Conservation (phyloP, 257 asterid species). For the Jasminum sambac region DNA sequence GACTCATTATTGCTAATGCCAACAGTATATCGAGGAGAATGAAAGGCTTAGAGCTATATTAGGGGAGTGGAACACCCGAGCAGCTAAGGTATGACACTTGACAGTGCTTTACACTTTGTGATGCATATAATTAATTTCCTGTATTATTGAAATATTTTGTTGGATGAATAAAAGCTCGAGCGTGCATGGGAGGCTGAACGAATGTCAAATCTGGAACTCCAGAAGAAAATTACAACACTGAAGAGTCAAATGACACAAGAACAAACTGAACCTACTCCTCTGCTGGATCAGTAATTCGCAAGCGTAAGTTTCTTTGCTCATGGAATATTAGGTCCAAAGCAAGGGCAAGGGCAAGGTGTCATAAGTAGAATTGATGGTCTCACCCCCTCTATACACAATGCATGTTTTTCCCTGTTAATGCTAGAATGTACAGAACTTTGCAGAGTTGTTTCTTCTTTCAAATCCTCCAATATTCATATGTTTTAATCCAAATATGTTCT, state of each 20-base stretch:
- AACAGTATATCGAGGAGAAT: conserved; percentile 92
- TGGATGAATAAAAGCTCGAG: conserved; percentile 67
- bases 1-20: conserved; percentile 20
- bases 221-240: conserved; percentile 56
- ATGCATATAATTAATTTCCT: background rate
- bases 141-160: conserved; percentile 17
- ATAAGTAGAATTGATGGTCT: background rate
- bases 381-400: background rate
- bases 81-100: conserved; percentile 74
- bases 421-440: background rate
- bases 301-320: too few species aligned
- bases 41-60: conserved; percentile 94
- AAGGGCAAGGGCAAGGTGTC: background rate
- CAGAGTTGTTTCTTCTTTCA: background rate
- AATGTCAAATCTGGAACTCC: conserved; percentile 71
- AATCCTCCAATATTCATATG: background rate
- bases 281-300: conserved; percentile 26
- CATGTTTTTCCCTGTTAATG: conserved; percentile 1
- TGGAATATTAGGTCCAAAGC: background rate
- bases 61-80: conserved; percentile 96
- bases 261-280: conserved; percentile 40
- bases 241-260: conserved; percentile 46
- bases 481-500: too few species aligned
- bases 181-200: conserved; percentile 86
- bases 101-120: conserved; percentile 11